Base-by-base conservation (phyloP, 2,329 filamentous ascomycete species). In the Colletotrichum tofieldiae region DNA sequence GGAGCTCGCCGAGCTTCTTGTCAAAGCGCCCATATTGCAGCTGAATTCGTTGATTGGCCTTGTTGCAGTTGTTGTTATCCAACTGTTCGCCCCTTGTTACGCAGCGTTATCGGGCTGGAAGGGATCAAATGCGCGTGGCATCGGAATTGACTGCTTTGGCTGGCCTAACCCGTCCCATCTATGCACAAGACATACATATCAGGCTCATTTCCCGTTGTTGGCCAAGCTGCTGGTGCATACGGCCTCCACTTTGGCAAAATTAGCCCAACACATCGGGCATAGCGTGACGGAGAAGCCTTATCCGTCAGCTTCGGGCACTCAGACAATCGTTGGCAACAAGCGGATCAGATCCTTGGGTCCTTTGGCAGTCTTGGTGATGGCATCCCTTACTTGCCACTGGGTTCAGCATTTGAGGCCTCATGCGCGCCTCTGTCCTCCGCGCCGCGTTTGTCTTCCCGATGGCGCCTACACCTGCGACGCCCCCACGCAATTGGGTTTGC, bases 401-500 rank as follows among this genome's bases (percentile, higher is more conserved):
- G 9, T 23, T 47, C 7, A n/a, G 7, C 45, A 47, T 20, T 45
- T 20, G 5, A 20, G 6, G 43, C 43, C 20, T 45, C 6, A 49
- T 49, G 45, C 45, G n/a, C 23, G 8, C 9, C 45, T 47, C 20
- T 47, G 45, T 47, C 45, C 8, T 45, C 5, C 41, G 6, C 41
- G 41, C 41, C 18, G 41, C 41, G 41, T 9, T 45, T 45, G 41
- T 20, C 41, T 47, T 12, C 18, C 20, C 20, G 45, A 47, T 23
- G 20, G n/a, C n/a, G n/a, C 45, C 45, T 26, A n/a, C 45, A 7
- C 23, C 1, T 12, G n/a, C 45, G n/a, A 49, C 20, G 43, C 45
- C 45, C 45, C 45, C 45, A 49, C 45, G 45, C 45, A 49, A 11
- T 49, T 49, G 45, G 45, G 45, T 49, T 49, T 49, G n/a, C 45